These are phyloP conservation scores for Russula vinacea DNA, from an alignment of 768 basidiomycete genomes.

Conservation along the genomic window DNA sequence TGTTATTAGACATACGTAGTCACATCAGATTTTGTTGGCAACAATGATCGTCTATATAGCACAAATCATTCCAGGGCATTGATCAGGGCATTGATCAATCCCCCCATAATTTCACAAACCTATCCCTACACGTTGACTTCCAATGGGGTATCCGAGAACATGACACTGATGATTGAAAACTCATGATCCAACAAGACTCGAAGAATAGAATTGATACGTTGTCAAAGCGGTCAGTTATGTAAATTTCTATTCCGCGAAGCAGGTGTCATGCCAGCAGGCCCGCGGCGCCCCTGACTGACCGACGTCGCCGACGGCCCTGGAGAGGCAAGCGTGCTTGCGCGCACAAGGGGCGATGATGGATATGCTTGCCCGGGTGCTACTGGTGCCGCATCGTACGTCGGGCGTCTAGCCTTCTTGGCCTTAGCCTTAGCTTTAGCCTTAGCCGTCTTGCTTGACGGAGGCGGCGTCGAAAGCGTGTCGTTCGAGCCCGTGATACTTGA, in stretches of 20 bases:
- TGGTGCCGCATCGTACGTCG: constrained; percentile 26
- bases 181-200: neutral
- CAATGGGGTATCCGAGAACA: constrained; percentile 4
- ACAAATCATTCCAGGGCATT: constrained; percentile 1
- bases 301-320: constrained; percentile 16
- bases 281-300: constrained; percentile 3
- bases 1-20: constrained; percentile 1
- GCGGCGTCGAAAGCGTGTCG: constrained; percentile 28
- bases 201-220: neutral
- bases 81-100: constrained; percentile 10
- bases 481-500: constrained; percentile 29
- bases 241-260: constrained; percentile 17
- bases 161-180: neutral
- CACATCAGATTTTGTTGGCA: constrained; percentile 13
- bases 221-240: constrained; percentile 9
- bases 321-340: constrained; percentile 2
- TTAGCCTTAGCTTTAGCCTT: constrained; percentile 8
- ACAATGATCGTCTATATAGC: neutral
- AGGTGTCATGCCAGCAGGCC: constrained; percentile 28
- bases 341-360: constrained; percentile 22
- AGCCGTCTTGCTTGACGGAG: constrained; percentile 21
- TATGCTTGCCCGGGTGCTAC: constrained; percentile 12
- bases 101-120: neutral
- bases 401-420: constrained; percentile 16
- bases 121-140: constrained; percentile 1